Base-by-base conservation (phyloP, 2,329 filamentous ascomycete genomes). In the Epichloe gansuensis region DNA sequence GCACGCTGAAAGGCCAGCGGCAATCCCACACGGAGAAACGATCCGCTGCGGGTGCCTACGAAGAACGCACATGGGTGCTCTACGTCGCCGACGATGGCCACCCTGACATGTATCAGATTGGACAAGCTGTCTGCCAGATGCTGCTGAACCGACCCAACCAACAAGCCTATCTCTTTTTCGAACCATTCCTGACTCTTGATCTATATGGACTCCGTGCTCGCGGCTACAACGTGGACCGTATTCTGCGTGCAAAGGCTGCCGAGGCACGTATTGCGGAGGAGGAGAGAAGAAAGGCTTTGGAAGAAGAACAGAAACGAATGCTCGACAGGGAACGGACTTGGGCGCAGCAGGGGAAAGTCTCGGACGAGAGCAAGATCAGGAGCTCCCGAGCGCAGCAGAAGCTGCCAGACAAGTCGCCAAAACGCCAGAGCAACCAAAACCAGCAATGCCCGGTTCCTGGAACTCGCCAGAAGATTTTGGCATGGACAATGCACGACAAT, bases 161-260 rank as follows among this genome's bases (percentile, higher is more conserved):
- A 61, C 87, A 94, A 63, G 90, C 91, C 2, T 89, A 88, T 52
- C 78, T 96, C 52, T 91, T 93, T 51, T 82, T 98, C 52, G 93
- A 97, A 68, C 91, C 89, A 51, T 85, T 98, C 57, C 72, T 98
- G 39, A 91, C 87, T 54, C 83, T 93, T 8, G 88, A 91, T 60
- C 75, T 98, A 25, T 79, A 86, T 46, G 84, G 91, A 50, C 72
- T 98, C 42, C 84, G 88, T 61, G 82, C 83, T 55, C 88, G 93
- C 57, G 93, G 93, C 2, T 97, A 96, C 74, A 97, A 98, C 59
- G 93, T 98, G 41, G 89, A 96, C 63, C 85, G 93, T 48, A 97
- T 98, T 56, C 75, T 98, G 23, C 82, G 88, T 39, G 85, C 85
- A 51, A 94, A 94, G 70, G 89, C 86, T 21, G 87, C 88, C 2